A percentile compares a stretch with the other conserved stretches of the same genome.
Evolutionary conservation across 768 basidiomycete species (phyloP).

Genomic region (Albatrellus ellisii): DNA sequence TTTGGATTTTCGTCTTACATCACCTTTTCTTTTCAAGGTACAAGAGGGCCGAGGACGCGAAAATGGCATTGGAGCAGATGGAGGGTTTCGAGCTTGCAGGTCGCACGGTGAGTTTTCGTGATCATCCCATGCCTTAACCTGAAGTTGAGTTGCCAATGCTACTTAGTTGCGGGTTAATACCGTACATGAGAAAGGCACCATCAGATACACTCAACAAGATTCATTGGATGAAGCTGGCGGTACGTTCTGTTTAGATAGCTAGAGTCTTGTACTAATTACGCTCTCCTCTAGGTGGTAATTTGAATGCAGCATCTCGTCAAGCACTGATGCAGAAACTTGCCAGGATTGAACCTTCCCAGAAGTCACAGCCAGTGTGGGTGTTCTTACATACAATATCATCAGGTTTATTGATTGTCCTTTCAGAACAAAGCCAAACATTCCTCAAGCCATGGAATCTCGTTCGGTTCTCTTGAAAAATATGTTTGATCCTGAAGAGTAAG

Average conservation of each 20-base stretch:
- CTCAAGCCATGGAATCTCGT: constrained; percentile 78
- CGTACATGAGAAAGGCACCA: constrained; percentile 81
- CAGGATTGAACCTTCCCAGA: constrained; percentile 61
- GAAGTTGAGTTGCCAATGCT: too few relatives aligned
- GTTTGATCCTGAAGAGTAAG: constrained; percentile 96
- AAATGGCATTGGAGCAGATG: constrained; percentile 97
- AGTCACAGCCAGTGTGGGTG: constrained; percentile 50
- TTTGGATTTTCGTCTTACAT: neutral
- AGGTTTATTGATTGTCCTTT: constrained; percentile 9
- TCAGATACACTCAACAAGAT: constrained; percentile 62
- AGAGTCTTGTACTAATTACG: constrained; percentile 2
- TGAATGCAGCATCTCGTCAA: constrained; percentile 96
- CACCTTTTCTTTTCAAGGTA: constrained; percentile 35
- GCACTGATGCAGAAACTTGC: constrained; percentile 99
- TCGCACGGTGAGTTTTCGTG: constrained; percentile 50
- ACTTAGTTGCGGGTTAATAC: constrained; percentile 77
- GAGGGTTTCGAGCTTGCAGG: constrained; percentile 97
- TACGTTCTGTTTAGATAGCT: constrained; percentile 19
- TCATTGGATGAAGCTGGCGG: constrained; percentile 86
- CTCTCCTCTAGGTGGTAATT: constrained; percentile 67
- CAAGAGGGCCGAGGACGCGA: constrained; percentile 84
- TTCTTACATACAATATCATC: neutral
- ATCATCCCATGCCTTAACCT: too few relatives aligned
- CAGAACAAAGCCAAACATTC: constrained; percentile 68
- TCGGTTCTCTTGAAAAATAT: constrained; percentile 88